Conservation (phyloP, 768 basidiomycete species). For the Cystofilobasidium ferigula region DNA sequence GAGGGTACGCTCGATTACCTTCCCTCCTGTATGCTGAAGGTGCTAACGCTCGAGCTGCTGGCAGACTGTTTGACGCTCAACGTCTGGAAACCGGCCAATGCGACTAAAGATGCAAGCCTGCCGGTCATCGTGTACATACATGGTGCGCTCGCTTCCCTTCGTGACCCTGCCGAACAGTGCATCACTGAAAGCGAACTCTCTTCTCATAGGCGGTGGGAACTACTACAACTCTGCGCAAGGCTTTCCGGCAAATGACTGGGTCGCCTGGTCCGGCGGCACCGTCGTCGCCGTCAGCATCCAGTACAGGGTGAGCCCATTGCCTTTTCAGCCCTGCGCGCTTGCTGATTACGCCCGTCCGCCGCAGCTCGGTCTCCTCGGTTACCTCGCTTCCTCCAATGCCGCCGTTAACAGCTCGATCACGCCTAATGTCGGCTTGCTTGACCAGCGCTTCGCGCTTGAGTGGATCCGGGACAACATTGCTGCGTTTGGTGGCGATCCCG, state of each 20-base stretch:
- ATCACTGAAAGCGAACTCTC: no score
- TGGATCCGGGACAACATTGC: constrained; percentile 42
- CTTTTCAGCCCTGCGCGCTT: no score
- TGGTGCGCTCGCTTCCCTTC: no score
- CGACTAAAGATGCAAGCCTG: constrained; percentile 37
- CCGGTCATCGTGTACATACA: constrained; percentile 45
- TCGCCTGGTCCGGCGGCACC: constrained; percentile 30
- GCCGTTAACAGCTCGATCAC: constrained; percentile 29
- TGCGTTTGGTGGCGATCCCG: constrained; percentile 30
- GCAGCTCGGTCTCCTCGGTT: constrained; percentile 31
- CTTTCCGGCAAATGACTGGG: constrained; percentile 46
- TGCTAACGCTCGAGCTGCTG: constrained; percentile 3
- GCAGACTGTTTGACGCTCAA: constrained; percentile 43
- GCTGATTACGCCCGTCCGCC: no score
- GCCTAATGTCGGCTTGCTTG: constrained; percentile 42
- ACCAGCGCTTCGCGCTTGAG: constrained; percentile 42
- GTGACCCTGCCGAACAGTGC: no score
- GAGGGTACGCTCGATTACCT: constrained; percentile 38
- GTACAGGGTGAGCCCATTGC: constrained; percentile 24
- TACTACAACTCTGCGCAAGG: constrained; percentile 42
- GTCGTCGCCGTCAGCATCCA: constrained; percentile 33
- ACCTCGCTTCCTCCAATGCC: constrained; percentile 32
- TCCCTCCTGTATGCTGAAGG: background rate
- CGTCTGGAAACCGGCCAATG: constrained; percentile 43
- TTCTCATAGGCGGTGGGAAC: constrained; percentile 39